A percentile compares a stretch with the other conserved stretches of the same genome.
phyloP scores from a whole-genome alignment of 2,329 filamentous ascomycete genomes.

The Ophiostoma australiae region DNA sequence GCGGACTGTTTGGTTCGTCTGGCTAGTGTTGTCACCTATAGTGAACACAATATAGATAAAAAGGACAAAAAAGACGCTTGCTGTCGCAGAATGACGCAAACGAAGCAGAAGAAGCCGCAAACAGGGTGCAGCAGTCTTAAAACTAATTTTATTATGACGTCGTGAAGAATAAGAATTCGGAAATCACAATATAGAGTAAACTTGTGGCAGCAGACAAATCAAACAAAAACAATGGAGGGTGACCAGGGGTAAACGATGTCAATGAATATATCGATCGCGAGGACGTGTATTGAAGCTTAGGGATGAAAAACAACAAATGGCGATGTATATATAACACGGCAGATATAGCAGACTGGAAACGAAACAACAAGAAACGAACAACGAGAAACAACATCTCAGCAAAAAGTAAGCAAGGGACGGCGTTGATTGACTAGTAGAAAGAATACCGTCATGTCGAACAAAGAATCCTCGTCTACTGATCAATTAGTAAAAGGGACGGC shows the following conservation, averaged over 20 bases:
- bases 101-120: background rate
- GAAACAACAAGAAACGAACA: background rate
- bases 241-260: background rate
- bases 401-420: background rate
- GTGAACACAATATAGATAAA: background rate
- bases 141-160: background rate
- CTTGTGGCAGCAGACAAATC: background rate
- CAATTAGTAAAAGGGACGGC: background rate
- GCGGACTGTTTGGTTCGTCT: background rate
- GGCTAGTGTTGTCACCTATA: conserved; percentile 5
- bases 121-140: background rate
- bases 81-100: conserved; percentile 4
- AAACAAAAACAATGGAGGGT: background rate
- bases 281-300: background rate
- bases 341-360: background rate
- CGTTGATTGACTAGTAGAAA: background rate
- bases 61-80: background rate
- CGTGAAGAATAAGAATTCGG: background rate
- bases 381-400: background rate
- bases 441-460: background rate
- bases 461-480: background rate
- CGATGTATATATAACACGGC: no score
- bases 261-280: background rate
- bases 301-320: background rate
- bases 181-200: background rate